Percentiles rank a stretch among this genome's conserved stretches.
Conservation (phyloP, 192 early-diverging fungal species). For the Entomortierella chlamydospora region DNA sequence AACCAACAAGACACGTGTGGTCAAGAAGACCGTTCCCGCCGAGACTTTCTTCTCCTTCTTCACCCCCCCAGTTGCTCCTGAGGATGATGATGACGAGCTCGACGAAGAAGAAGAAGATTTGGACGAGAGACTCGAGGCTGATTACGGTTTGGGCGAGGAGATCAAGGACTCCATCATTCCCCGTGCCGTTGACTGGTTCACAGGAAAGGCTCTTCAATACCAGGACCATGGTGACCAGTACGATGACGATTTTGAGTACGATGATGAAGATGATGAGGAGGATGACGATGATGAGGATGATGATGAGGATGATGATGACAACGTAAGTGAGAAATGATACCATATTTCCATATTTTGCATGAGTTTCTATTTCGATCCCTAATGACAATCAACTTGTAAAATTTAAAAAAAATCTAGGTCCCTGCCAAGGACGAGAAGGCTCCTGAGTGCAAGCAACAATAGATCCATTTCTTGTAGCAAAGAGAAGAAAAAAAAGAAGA, state of each 20-base stretch:
- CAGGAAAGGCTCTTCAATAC: conserved; percentile 94
- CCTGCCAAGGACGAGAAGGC: conserved; percentile 53
- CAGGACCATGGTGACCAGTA: conserved; percentile 58
- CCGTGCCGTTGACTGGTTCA: conserved; percentile 98
- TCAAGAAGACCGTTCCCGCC: conserved; percentile 95
- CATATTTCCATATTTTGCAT: no score
- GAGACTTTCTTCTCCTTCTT: conserved; percentile 99
- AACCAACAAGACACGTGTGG: conserved; percentile 97
- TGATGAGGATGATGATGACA: conserved; percentile 53
- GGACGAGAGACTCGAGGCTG: conserved; percentile 89
- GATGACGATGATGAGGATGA: conserved; percentile 59
- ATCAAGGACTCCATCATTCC: conserved; percentile 99
- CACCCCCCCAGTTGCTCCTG: conserved; percentile 83
- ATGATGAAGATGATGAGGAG: conserved; percentile 53
- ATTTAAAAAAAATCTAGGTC: no score
- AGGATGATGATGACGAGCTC: conserved; percentile 72
- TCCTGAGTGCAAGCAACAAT: conserved; percentile 56
- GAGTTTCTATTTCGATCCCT: no score
- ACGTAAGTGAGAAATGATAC: conserved; percentile 37
- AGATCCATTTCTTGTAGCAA: conserved; percentile 24
- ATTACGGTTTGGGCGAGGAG: conserved; percentile 98
- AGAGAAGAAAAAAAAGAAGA: background rate
- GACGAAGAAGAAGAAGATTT: conserved; percentile 82
- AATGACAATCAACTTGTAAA: no score
- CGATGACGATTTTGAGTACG: conserved; percentile 45